Evolutionary conservation across 805 yeast genomes (phyloP).

Genomic region (Saturnispora ahearnii): DNA sequence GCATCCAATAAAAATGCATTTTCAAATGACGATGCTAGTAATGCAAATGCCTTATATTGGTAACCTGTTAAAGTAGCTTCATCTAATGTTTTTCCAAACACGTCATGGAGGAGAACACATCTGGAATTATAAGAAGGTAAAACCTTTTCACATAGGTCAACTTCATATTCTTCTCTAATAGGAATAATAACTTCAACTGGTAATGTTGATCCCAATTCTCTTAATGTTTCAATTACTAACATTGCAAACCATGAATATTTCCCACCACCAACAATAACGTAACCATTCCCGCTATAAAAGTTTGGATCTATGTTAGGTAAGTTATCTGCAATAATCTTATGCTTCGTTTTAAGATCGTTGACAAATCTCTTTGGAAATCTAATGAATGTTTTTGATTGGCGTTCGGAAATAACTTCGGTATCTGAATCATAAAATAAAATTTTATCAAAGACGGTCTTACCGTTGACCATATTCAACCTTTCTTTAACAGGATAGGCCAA

Average conservation of each 20-base stretch:
- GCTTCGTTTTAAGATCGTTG: slow-evolving; percentile 37
- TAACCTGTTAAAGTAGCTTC: slow-evolving; percentile 26
- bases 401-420: slow-evolving; percentile 10
- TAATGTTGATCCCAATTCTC: slow-evolving; percentile 34
- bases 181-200: slow-evolving; percentile 26
- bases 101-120: slow-evolving; percentile 33
- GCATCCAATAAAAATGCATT: slow-evolving; percentile 38
- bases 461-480: slow-evolving; percentile 19
- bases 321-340: slow-evolving; percentile 33
- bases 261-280: slow-evolving; percentile 38
- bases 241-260: slow-evolving; percentile 34
- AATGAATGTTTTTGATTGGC: slow-evolving; percentile 8
- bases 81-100: slow-evolving; percentile 25
- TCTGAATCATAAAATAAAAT: slow-evolving; percentile 9
- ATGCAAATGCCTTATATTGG: slow-evolving; percentile 34
- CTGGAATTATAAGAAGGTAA: slow-evolving; percentile 34
- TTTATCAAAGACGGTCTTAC: slow-evolving; percentile 18
- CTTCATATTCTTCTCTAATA: slow-evolving; percentile 13
- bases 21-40: slow-evolving; percentile 42
- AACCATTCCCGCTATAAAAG: slow-evolving; percentile 24
- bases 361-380: slow-evolving; percentile 32
- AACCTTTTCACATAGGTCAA: slow-evolving; percentile 26
- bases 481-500: slow-evolving; percentile 26
- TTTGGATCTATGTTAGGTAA: slow-evolving; percentile 34
- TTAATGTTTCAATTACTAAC: slow-evolving; percentile 31